These are phyloP conservation scores for Astrephomene gubernaculifera DNA, from an alignment of 139 green algal species.

Conservation along the genomic window DNA sequence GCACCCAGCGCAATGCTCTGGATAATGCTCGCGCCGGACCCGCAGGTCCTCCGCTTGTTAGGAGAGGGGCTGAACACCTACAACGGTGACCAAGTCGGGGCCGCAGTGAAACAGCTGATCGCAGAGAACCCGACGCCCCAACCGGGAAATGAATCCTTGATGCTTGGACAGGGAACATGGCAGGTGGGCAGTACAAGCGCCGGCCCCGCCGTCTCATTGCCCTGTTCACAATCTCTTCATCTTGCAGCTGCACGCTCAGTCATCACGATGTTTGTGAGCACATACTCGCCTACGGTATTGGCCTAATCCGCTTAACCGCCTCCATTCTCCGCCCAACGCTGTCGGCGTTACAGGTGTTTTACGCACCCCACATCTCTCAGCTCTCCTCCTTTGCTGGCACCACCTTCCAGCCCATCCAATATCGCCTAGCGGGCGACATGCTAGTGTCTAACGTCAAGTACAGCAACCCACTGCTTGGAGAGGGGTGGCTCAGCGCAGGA, in stretches of 20 bases:
- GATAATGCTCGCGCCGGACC: no score
- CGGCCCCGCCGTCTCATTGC: neutral
- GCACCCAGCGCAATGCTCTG: no score
- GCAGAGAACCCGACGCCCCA: slow-evolving; percentile 24
- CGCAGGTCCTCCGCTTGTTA: slow-evolving; percentile 31
- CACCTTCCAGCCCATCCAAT: slow-evolving; percentile 58
- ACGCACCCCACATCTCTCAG: slow-evolving; percentile 63
- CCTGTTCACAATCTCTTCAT: neutral
- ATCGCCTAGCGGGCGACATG: slow-evolving; percentile 47
- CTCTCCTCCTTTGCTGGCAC: slow-evolving; percentile 49
- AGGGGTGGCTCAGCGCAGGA: slow-evolving; percentile 61
- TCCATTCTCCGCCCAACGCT: neutral
- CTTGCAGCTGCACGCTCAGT: no score
- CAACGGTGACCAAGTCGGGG: slow-evolving; percentile 1
- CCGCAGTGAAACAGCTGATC: slow-evolving; percentile 7
- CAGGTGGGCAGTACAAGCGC: slow-evolving; percentile 9
- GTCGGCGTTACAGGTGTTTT: slow-evolving; percentile 47
- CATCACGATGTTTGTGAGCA: no score
- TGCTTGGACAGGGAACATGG: slow-evolving; percentile 39
- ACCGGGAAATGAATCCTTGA: slow-evolving; percentile 6
- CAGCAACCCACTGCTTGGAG: slow-evolving; percentile 47
- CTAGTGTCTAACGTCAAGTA: slow-evolving; percentile 58
- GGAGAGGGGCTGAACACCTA: slow-evolving; percentile 17
- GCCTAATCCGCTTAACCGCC: neutral
- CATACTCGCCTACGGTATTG: no score